Evolutionary conservation across 441 rosid species (phyloP).

Genomic region (Populus hybrid): DNA sequence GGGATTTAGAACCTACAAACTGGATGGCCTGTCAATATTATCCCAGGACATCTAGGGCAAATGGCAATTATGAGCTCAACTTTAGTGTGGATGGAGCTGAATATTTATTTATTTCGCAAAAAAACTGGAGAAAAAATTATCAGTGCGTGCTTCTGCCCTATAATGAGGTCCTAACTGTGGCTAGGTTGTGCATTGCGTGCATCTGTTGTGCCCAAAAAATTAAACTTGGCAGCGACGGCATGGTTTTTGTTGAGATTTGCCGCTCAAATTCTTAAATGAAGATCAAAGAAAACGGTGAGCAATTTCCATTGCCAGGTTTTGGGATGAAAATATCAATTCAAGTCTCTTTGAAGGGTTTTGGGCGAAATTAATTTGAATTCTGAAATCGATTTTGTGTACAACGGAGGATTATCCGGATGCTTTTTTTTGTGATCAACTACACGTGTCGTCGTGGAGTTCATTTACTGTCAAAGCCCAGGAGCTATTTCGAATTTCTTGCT

Average conservation of each 20-base stretch:
- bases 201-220: too few relatives aligned
- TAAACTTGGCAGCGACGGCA: too few relatives aligned
- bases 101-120: not conserved
- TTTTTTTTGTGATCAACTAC: not conserved
- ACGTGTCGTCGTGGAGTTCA: not conserved
- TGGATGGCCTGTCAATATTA: not conserved
- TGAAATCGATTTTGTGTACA: not conserved
- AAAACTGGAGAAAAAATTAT: not conserved
- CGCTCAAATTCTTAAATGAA: not conserved
- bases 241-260: not conserved
- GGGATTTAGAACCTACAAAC: not conserved
- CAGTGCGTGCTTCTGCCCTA: not conserved
- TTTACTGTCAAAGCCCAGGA: not conserved
- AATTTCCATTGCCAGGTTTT: not conserved
- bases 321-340: not conserved
- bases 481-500: not conserved
- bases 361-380: not conserved
- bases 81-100: not conserved
- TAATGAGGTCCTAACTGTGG: not conserved
- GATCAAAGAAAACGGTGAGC: not conserved
- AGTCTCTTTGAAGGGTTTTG: not conserved
- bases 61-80: not conserved
- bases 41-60: not conserved
- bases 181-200: not conserved
- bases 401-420: not conserved